Evolutionary conservation across 2,329 filamentous ascomycete species (phyloP).

Genomic region (Parasarocladium wereldwijsianum): DNA sequence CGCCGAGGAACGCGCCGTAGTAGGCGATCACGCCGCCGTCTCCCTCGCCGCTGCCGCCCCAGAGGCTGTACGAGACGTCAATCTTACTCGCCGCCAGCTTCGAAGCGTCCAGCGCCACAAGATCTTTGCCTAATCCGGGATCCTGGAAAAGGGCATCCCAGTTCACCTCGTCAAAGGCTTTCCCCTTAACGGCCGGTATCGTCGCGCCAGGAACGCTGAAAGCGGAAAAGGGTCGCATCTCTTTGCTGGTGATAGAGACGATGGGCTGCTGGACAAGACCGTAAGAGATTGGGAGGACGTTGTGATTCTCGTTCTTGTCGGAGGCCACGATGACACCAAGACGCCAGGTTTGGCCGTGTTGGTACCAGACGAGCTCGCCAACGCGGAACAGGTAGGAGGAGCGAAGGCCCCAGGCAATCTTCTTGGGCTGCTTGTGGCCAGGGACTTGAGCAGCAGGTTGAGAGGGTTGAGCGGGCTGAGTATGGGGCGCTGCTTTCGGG

Average conservation of each 20-base stretch:
- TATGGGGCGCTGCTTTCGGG: not conserved
- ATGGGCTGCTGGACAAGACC: constrained; percentile 20
- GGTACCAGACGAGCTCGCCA: constrained; percentile 36
- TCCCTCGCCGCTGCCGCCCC: constrained; percentile 20
- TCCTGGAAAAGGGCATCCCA: constrained; percentile 25
- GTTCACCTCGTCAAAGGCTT: constrained; percentile 24
- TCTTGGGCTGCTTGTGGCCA: constrained; percentile 5
- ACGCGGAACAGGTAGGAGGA: constrained; percentile 25
- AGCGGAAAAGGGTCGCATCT: constrained; percentile 34
- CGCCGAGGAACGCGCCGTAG: constrained; percentile 34
- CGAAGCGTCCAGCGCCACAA: constrained; percentile 31
- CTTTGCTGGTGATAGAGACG: constrained; percentile 22
- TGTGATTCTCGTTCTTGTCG: constrained; percentile 12
- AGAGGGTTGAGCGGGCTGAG: constrained; percentile 6
- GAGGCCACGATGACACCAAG: constrained; percentile 27
- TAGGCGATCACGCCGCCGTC: constrained; percentile 19
- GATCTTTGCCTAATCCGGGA: constrained; percentile 23
- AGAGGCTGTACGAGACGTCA: constrained; percentile 34
- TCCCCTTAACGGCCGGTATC: constrained; percentile 22
- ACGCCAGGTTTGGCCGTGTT: constrained; percentile 30
- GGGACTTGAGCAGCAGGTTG: constrained; percentile 10
- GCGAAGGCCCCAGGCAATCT: constrained; percentile 17
- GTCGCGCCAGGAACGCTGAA: constrained; percentile 32
- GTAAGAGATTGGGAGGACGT: constrained; percentile 27
- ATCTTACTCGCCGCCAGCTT: constrained; percentile 34